Evolutionary conservation across 2,329 filamentous ascomycete genomes (phyloP).

Genomic region (Aaosphaeria pasadenensis): DNA sequence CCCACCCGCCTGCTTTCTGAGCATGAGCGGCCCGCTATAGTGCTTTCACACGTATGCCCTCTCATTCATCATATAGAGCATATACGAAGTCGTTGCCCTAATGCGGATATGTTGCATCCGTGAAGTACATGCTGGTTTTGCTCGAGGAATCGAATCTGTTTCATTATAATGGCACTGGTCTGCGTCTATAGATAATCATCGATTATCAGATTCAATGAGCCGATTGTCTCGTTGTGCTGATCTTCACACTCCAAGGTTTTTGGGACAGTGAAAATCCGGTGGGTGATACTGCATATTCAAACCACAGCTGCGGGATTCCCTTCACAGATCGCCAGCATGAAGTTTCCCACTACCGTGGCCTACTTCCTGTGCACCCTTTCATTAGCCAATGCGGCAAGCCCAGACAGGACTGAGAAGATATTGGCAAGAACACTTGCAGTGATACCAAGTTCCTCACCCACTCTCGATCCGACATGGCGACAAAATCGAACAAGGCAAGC

Average conservation of each 20-base stretch:
- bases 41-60: slow-evolving; percentile 5
- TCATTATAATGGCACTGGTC: background rate
- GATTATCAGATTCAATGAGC: background rate
- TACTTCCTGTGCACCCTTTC: slow-evolving; percentile 2
- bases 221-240: background rate
- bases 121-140: slow-evolving; percentile 1
- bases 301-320: background rate
- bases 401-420: background rate
- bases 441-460: slow-evolving; percentile 19
- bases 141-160: background rate
- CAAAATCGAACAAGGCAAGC: slow-evolving; percentile 16
- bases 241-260: background rate
- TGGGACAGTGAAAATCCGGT: slow-evolving; percentile 1
- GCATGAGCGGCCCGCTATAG: slow-evolving; percentile 3
- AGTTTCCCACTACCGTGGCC: background rate
- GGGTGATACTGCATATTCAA: slow-evolving; percentile 1
- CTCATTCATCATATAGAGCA: slow-evolving; percentile 1
- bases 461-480: slow-evolving; percentile 6
- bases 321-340: slow-evolving; percentile 10
- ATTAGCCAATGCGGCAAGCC: background rate
- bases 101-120: slow-evolving; percentile 4
- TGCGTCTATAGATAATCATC: slow-evolving; percentile 1
- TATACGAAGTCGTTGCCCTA: slow-evolving; percentile 1
- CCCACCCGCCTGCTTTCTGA: slow-evolving; percentile 2
- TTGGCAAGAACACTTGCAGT: slow-evolving; percentile 9